phyloP scores from a whole-genome alignment of 768 basidiomycete genomes.

The Boletus insuetus region DNA sequence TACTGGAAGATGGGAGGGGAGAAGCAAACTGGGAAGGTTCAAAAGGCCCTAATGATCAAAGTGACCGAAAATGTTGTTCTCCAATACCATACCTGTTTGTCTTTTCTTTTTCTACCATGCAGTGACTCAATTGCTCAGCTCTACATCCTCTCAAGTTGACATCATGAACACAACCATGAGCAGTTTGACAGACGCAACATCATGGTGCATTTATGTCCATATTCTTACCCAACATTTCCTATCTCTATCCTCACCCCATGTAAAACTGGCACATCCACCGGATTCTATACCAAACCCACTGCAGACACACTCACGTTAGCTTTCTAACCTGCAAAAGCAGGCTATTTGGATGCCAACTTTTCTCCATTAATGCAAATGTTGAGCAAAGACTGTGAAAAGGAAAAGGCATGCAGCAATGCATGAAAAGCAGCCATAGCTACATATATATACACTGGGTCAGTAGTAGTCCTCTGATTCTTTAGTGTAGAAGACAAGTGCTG shows the following conservation, averaged over 20 bases:
- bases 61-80: constrained; percentile 59
- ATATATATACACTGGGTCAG: too few relatives aligned
- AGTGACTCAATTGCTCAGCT: background rate
- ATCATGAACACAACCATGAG: constrained; percentile 63
- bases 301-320: constrained; percentile 62
- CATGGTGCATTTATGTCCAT: constrained; percentile 69
- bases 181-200: constrained; percentile 54
- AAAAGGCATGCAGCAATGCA: constrained; percentile 42
- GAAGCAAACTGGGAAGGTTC: constrained; percentile 53
- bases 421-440: constrained; percentile 55
- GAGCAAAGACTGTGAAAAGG: constrained; percentile 44
- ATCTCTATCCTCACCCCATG: constrained; percentile 60
- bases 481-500: too few relatives aligned
- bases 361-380: constrained; percentile 68
- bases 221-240: constrained; percentile 74
- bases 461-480: too few relatives aligned
- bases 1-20: constrained; percentile 94
- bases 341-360: constrained; percentile 82
- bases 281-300: constrained; percentile 59
- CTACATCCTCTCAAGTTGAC: constrained; percentile 50
- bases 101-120: background rate
- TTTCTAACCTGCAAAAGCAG: constrained; percentile 78
- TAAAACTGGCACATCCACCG: constrained; percentile 47
- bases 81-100: constrained; percentile 74
- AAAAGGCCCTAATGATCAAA: constrained; percentile 40